A percentile compares a stretch with the other conserved stretches of the same genome.
phyloP scores from a whole-genome alignment of 345 rosid species.

The Triadica sebifera region DNA sequence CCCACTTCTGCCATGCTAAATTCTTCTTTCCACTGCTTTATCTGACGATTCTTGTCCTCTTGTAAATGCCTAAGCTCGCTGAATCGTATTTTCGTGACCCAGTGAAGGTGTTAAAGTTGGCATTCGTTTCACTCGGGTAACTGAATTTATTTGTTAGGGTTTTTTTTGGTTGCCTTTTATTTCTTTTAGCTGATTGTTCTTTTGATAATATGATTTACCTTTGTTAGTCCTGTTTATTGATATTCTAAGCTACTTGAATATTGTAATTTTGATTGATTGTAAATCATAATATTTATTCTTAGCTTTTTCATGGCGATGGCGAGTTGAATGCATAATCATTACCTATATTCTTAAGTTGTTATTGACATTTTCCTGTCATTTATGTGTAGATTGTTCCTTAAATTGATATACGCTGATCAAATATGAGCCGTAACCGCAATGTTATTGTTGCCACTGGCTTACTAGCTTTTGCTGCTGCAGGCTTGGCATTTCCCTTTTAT shows the following conservation, averaged over 20 bases:
- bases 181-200: neutral
- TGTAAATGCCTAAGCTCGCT: neutral
- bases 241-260: neutral
- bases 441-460: conserved; percentile 71
- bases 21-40: neutral
- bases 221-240: neutral
- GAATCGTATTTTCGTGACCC: neutral
- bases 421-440: conserved; percentile 62
- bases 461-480: conserved; percentile 68
- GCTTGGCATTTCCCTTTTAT: conserved; percentile 86
- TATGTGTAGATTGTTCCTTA: neutral
- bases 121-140: neutral
- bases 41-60: neutral
- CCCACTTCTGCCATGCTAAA: neutral
- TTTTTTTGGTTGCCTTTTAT: neutral
- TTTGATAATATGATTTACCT: neutral
- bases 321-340: neutral
- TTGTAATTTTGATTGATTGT: no score
- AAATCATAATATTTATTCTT: no score
- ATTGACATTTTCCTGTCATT: neutral
- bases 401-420: neutral
- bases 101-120: no score
- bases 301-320: no score
- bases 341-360: neutral
- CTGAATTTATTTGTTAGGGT: neutral